These are phyloP conservation scores for Ophiostoma australiae DNA, from an alignment of 2,329 filamentous ascomycete species.

Conservation along the genomic window DNA sequence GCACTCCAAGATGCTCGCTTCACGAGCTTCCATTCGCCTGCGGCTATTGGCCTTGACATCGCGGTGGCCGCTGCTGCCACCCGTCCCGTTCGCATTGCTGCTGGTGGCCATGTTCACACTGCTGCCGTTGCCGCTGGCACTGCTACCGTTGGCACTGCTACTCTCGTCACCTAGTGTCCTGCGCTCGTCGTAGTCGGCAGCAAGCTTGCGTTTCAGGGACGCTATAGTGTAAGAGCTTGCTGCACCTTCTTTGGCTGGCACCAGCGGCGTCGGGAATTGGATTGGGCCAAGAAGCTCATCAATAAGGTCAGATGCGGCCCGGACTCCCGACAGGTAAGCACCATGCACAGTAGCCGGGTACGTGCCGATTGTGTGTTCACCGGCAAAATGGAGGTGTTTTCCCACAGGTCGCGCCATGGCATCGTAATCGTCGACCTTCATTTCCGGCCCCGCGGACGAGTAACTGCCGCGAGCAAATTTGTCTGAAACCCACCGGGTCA, in stretches of 20 bases:
- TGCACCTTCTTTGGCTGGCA: conserved; percentile 57
- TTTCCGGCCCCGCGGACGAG: conserved; percentile 81
- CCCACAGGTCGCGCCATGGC: conserved; percentile 79
- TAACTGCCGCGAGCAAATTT: conserved; percentile 91
- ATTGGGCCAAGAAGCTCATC: conserved; percentile 78
- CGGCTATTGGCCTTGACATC: conserved; percentile 35
- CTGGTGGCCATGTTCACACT: conserved; percentile 18
- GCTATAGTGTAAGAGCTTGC: not conserved
- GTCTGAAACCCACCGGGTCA: conserved; percentile 90
- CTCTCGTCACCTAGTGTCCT: not conserved
- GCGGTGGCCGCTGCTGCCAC: conserved; percentile 37
- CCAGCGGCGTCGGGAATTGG: conserved; percentile 66
- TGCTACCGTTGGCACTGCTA: conserved; percentile 9
- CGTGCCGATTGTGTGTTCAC: conserved; percentile 91
- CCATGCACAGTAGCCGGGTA: conserved; percentile 97
- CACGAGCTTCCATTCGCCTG: conserved; percentile 53
- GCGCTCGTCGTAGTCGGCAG: conserved; percentile 24
- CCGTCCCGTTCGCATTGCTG: conserved; percentile 30
- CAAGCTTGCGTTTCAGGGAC: conserved; percentile 50
- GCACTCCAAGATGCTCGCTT: conserved; percentile 49
- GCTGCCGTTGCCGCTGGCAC: conserved; percentile 15
- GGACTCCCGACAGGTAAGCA: conserved; percentile 87
- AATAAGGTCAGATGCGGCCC: conserved; percentile 81
- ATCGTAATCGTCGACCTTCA: conserved; percentile 85
- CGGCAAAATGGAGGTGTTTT: conserved; percentile 81